Base-by-base conservation (phyloP, 345 rosid genomes). In the Aquilaria yunnanensis region DNA sequence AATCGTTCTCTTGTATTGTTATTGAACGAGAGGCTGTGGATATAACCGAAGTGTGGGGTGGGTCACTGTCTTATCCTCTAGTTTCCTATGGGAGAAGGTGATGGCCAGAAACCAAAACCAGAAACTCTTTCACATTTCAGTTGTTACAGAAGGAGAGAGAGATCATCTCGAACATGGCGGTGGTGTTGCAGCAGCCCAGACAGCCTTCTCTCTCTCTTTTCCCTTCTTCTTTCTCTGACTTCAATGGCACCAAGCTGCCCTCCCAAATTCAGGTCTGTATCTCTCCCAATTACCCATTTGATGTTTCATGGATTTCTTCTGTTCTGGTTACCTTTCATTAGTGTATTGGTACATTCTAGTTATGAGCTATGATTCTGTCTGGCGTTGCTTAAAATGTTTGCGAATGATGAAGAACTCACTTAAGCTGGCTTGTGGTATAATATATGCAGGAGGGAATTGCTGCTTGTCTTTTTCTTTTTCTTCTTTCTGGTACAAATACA, bases 141-240 rank as follows among this genome's bases (percentile, higher is more conserved):
- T 59, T 47, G 0, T 48, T 29, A 64, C 62, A 45, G 51, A 32
- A 68, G 29, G 50, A 13, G 56, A 57, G 23, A 68, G 60, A 51
- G 69, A 70, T 47, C 71, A 88, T 86, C 96, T 85, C 97, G 56
- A 82, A 75, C 75, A 56, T 82, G 81, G 85, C 81, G 81, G 85
- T 77, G 77, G 79, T 80, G 71, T 54, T 78, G 74, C 99, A 90
- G 78, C 91, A 82, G 62, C 74, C 81, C 46, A 67, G 66, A 57
- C 82, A 77, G 62, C 90, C 90, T 68, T 79, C 92, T 74, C 69
- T 93, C 59, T 84, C 90, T 54, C 77, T 78, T 62, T 85, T 83
- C 62, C 77, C 85, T 66, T 86, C 97, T 60, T 93, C 94, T 68
- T 81, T 88, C 16, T 90, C 95, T 62, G 90, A 90, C 72, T 90